Percentiles rank a stretch among this genome's conserved stretches.
Conservation (phyloP, 495 filamentous ascomycete species). For the Jackrogersella multiformis region DNA sequence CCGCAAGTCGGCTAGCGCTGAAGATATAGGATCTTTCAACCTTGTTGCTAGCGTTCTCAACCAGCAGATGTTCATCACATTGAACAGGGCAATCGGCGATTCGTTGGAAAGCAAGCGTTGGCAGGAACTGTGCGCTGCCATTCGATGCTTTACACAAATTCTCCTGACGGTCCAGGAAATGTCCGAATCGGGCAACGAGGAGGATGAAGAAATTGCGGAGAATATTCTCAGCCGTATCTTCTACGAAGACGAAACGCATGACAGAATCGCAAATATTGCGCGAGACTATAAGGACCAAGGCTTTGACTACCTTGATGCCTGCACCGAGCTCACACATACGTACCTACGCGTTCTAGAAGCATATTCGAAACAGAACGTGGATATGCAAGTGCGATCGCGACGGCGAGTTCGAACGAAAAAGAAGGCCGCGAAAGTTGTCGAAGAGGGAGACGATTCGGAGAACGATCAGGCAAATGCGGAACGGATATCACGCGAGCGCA, state of each 20-base stretch:
- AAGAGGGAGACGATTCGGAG: conserved; percentile 71
- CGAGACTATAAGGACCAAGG: conserved; percentile 91
- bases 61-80: conserved; percentile 88
- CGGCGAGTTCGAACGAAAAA: conserved; percentile 73
- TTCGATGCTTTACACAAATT: conserved; percentile 88
- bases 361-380: conserved; percentile 93
- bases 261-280: conserved; percentile 79
- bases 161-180: conserved; percentile 96
- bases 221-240: conserved; percentile 97
- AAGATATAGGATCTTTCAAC: conserved; percentile 80
- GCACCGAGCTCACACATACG: conserved; percentile 89
- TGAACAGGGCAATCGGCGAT: conserved; percentile 84
- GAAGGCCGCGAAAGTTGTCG: conserved; percentile 60
- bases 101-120: conserved; percentile 83
- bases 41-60: conserved; percentile 88
- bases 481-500: conserved; percentile 77
- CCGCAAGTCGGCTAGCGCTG: conserved; percentile 51
- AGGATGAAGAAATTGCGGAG: conserved; percentile 97
- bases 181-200: conserved; percentile 82
- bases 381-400: conserved; percentile 88
- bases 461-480: conserved; percentile 79
- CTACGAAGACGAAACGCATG: conserved; percentile 95
- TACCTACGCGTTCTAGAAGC: conserved; percentile 91
- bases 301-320: conserved; percentile 91
- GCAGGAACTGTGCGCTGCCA: conserved; percentile 84